These are phyloP conservation scores for Lactifluus volemus DNA, from an alignment of 768 basidiomycete genomes.

Conservation along the genomic window DNA sequence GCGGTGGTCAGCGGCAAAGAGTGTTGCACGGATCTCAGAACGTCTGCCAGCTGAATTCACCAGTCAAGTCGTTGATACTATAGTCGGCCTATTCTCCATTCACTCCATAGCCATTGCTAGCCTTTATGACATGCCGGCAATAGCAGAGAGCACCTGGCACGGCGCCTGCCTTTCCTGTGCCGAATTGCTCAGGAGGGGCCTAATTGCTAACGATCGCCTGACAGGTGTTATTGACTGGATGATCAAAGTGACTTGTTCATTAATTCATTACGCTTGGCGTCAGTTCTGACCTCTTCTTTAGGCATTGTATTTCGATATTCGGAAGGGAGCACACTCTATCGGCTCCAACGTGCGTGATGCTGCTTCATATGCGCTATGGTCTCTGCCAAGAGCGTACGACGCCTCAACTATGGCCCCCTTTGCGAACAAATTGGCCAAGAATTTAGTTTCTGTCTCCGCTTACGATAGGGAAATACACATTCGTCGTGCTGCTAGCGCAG, in stretches of 20 bases:
- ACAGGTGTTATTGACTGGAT: slow-evolving; percentile 68
- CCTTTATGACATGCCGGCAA: slow-evolving; percentile 61
- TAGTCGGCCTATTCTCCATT: slow-evolving; percentile 67
- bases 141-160: slow-evolving; percentile 90
- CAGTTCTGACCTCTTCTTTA: slow-evolving; percentile 26
- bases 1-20: slow-evolving; percentile 92
- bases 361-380: slow-evolving; percentile 92
- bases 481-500: slow-evolving; percentile 90
- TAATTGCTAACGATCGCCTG: slow-evolving; percentile 52
- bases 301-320: slow-evolving; percentile 89
- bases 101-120: slow-evolving; percentile 58
- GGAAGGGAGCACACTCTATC: slow-evolving; percentile 87
- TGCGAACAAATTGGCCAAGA: slow-evolving; percentile 55
- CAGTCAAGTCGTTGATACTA: slow-evolving; percentile 72
- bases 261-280: not conserved
- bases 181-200: slow-evolving; percentile 79
- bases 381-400: slow-evolving; percentile 74
- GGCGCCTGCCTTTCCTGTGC: slow-evolving; percentile 89
- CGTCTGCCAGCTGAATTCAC: slow-evolving; percentile 69
- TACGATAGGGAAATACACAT: slow-evolving; percentile 95
- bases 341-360: slow-evolving; percentile 94
- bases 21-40: slow-evolving; percentile 75
- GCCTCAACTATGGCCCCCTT: slow-evolving; percentile 48
- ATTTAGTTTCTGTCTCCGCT: slow-evolving; percentile 69
- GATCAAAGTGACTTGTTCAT: slow-evolving; percentile 47